Evolutionary conservation across 2,329 filamentous ascomycete species (phyloP), one percentile per base, ranked within the genome.

Genomic region (Ceratocystis variospora): DNA sequence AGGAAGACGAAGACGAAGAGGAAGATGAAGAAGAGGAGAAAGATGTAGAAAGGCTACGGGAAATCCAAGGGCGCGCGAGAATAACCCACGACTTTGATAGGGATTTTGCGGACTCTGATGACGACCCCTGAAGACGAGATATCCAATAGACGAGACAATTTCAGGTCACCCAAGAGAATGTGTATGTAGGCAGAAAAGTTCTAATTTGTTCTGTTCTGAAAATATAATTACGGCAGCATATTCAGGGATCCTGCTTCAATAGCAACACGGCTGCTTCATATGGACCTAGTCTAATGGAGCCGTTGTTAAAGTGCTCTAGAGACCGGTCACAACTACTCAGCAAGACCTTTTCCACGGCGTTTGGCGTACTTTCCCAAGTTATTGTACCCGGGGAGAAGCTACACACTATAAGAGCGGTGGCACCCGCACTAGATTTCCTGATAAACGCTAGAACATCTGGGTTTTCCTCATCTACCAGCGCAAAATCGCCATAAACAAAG

Each of bases 401-500:
- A 68, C 74, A 77, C 12, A 73, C 73, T 1, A 78, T 68, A 19
- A 78, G 71, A 5, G 74, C 76, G 6, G 70, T 69, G 15, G 72
- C 71, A 0, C 74, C 74, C 22, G 70, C 72, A 10, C 69, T 66
- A 2, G 74, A 73, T 62, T 67, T 72, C n/a, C 76, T 71, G 67
- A 71, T 72, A 65, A 77, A 78, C 37, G 76, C 76, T 68, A 78
- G 74, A 41, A 78, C 68, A 66, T 72, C 70, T 8, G 76, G 71
- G 67, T 77, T 72, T 1, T 68, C 65, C 66, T 76, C 73, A 66
- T 68, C 63, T 1, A 68, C 59, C 48, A 63, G 33, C 10, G 46
- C 15, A 41, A 65, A 79, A 65, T 82, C 77, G 0, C 87, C 87
- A 70, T 89, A 88, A 2, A 89, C 81, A 67, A 90, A 84, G 1